Evolutionary conservation across 1,284 basidiomycete genomes (phyloP).

Genomic region (Termitomyces sp.): DNA sequence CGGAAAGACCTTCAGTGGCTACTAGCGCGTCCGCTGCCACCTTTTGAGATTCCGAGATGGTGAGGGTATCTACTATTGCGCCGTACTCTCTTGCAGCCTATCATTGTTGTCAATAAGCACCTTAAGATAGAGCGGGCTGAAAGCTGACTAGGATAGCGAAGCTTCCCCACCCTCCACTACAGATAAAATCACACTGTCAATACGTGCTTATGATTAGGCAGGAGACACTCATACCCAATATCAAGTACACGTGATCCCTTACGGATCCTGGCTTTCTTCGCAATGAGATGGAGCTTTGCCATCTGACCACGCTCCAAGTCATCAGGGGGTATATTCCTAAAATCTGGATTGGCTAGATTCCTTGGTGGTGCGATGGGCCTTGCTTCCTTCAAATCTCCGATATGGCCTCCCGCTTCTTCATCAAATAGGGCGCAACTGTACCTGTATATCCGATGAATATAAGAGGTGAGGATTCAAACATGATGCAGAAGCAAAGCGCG

Average conservation of each 20-base stretch:
- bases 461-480: background rate
- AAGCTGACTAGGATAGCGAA: constrained; percentile 62
- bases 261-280: constrained; percentile 54
- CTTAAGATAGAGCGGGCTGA: constrained; percentile 15
- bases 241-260: constrained; percentile 65
- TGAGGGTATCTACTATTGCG: constrained; percentile 70
- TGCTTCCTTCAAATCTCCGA: constrained; percentile 72
- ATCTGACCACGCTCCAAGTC: constrained; percentile 65
- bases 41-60: constrained; percentile 69
- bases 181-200: background rate
- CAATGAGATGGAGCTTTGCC: constrained; percentile 59
- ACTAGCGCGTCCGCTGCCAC: constrained; percentile 62
- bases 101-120: constrained; percentile 12
- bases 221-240: constrained; percentile 46
- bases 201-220: background rate
- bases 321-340: constrained; percentile 29
- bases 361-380: constrained; percentile 55
- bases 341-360: constrained; percentile 38
- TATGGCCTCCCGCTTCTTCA: constrained; percentile 50
- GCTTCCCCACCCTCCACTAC: constrained; percentile 58
- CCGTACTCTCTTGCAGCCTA: constrained; percentile 47
- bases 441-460: constrained; percentile 34
- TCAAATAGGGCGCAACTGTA: constrained; percentile 35
- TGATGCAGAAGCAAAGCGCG: background rate
- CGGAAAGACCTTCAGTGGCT: constrained; percentile 46